Conservation (phyloP, 2,329 filamentous ascomycete genomes). For the Scytalidium lignicola region DNA sequence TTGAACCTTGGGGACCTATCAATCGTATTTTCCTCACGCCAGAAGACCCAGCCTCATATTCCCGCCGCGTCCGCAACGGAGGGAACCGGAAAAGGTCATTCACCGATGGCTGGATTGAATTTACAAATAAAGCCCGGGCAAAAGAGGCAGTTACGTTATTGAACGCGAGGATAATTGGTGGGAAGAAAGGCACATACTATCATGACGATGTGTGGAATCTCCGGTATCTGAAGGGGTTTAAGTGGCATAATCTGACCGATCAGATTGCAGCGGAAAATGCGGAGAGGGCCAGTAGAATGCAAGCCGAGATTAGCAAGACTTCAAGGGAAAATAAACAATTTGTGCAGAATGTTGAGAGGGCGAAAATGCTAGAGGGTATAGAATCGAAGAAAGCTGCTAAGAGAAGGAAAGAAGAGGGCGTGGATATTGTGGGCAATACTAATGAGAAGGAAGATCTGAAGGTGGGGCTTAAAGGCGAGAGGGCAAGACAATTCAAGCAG, state of each 20-base stretch:
- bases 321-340: conserved; percentile 79
- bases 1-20: conserved; percentile 69
- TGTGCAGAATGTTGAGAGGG: conserved; percentile 70
- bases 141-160: conserved; percentile 71
- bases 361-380: conserved; percentile 75
- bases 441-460: conserved; percentile 17
- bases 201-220: conserved; percentile 85
- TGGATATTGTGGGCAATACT: conserved; percentile 13
- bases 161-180: conserved; percentile 73
- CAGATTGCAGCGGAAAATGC: conserved; percentile 80
- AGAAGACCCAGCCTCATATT: conserved; percentile 63
- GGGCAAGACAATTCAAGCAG: conserved; percentile 60
- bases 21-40: conserved; percentile 76
- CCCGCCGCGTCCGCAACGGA: conserved; percentile 62
- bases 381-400: conserved; percentile 52
- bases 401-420: conserved; percentile 31
- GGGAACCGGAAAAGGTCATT: conserved; percentile 82
- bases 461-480: conserved; percentile 22
- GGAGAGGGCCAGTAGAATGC: conserved; percentile 68
- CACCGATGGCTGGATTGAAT: conserved; percentile 85
- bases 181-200: conserved; percentile 79
- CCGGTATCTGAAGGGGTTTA: conserved; percentile 76
- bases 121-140: conserved; percentile 68
- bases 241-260: conserved; percentile 70
- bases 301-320: conserved; percentile 71